Percentiles rank a stretch among this genome's conserved stretches.
Conservation (phyloP, 768 basidiomycete species). For the Lentinus tigrinus region DNA sequence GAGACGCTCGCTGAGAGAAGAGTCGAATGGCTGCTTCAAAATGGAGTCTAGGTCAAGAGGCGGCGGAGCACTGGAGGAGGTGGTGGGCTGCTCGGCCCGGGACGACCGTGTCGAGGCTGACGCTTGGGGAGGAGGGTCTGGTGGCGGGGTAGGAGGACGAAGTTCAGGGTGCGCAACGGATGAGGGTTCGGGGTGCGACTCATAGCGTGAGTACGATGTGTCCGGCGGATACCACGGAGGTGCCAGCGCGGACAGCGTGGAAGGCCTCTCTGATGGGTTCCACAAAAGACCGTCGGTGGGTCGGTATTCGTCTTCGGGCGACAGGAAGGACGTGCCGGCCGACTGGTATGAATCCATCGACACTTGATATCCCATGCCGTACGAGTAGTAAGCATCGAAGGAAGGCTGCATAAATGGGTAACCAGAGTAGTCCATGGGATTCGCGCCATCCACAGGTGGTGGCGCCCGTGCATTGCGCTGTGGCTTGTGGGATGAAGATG, state of each 20-base stretch:
- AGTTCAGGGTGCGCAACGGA: not conserved
- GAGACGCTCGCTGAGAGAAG: constrained; percentile 2
- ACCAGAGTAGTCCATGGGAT: not conserved
- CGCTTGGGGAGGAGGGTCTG: not conserved
- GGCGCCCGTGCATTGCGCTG: not conserved
- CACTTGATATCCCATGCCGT: not conserved
- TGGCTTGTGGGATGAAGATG: not conserved
- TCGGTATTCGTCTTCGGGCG: not conserved
- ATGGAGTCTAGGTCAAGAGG: not conserved
- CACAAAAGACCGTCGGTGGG: not conserved
- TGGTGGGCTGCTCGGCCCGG: not conserved
- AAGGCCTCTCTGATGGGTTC: not conserved
- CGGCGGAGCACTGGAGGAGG: not conserved
- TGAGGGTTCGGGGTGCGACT: not conserved
- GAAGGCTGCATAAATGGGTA: not conserved
- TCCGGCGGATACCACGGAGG: not conserved
- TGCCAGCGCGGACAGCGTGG: not conserved
- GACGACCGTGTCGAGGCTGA: not conserved
- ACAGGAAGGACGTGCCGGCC: not conserved
- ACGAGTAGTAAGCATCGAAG: not conserved
- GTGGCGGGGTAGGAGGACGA: not conserved
- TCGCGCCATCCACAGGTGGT: not conserved
- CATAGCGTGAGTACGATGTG: not conserved
- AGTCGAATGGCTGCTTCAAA: not conserved
- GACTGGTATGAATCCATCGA: not conserved